Base-by-base conservation (phyloP, 2,329 filamentous ascomycete genomes). In the Colletotrichum aenigma region DNA sequence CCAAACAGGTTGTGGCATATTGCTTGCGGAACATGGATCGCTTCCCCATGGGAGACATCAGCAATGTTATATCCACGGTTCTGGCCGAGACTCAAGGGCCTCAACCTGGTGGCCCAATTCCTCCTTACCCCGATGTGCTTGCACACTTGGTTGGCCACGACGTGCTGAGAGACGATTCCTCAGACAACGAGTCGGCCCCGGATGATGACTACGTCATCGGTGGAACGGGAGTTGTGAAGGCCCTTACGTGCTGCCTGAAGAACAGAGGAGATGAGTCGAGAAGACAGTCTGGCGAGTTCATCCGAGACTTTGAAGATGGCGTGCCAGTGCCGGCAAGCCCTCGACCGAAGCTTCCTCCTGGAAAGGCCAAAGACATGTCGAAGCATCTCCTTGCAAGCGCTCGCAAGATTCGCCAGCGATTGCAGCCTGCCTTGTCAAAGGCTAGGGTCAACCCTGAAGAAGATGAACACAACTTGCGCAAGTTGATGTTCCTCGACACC, bases 131-230 rank as follows among this genome's bases (percentile, higher is more conserved):
- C 6, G 95, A 98, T 78, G 94, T 98, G 5, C 89, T 98, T 30
- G 92, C 95, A 77, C 95, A 98, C 82, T 91, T 98, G 56, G 94
- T 98, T 36, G 96, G 96, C 6, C 91, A 95, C 79, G 90, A 91
- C 71, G 86, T 88, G 30, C 81, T 86, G 67, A 87, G 82, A 83
- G 91, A 82, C 83, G 90, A 81, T 79, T 84, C 79, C 78, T 92
- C 93, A 61, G 91, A 93, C 26, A 89, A 92, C 58, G 92, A 93
- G 4, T 88, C 93, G 13, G 94, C 95, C 8, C 94, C 96, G 0
- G 95, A 98, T 78, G 94, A 98, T 74, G 95, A 98, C 83, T 98
- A 98, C 84, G 96, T 98, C 60, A 97, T 98, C 80, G 96, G 96
- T 24, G 96, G 96, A 18, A 98, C 96, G 1, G 97, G 96, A 30